A percentile compares a stretch with the other conserved stretches of the same genome.
Conservation (phyloP, 1,284 basidiomycete species). For the Marasmius fiardii region DNA sequence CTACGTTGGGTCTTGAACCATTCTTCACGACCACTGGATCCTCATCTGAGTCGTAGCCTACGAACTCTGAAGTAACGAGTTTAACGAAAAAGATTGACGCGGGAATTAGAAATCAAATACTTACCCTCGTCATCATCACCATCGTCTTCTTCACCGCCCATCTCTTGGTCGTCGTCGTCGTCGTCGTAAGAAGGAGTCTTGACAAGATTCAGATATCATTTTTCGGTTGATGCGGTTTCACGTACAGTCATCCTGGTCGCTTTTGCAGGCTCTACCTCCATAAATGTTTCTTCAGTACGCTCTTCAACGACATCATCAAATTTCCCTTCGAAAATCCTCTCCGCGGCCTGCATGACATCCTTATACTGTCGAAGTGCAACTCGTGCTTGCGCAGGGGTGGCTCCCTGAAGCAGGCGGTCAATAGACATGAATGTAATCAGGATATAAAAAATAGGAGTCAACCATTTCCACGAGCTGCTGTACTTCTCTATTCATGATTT, state of each 20-base stretch:
- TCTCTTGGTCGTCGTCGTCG: conserved; percentile 38
- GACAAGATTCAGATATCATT: conserved; percentile 2
- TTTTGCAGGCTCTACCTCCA: conserved; percentile 22
- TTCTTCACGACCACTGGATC: conserved; percentile 33
- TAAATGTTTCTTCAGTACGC: conserved; percentile 27
- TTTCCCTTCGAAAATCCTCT: conserved; percentile 77
- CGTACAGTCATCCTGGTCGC: conserved; percentile 21
- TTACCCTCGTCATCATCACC: conserved; percentile 56
- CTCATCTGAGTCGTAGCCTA: conserved; percentile 75
- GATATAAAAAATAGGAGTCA: conserved; percentile 13
- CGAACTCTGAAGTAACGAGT: conserved; percentile 48
- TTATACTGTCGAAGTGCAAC: conserved; percentile 75
- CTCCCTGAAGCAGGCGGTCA: conserved; percentile 51
- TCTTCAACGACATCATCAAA: conserved; percentile 70
- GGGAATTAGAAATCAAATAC: conserved; percentile 28
- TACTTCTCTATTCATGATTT: conserved; percentile 27
- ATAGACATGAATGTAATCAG: conserved; percentile 13
- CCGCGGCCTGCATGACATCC: conserved; percentile 89
- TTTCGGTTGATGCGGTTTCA: conserved; percentile 7
- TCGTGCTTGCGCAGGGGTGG: conserved; percentile 69
- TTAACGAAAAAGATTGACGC: conserved; percentile 8
- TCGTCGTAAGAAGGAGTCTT: conserved; percentile 54
- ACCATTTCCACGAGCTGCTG: conserved; percentile 60
- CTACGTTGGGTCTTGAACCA: conserved; percentile 26
- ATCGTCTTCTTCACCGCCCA: conserved; percentile 36